Evolutionary conservation across 345 rosid species (phyloP), one percentile per base, ranked within the genome.

Genomic region (Xanthoceras sorbifolium): DNA sequence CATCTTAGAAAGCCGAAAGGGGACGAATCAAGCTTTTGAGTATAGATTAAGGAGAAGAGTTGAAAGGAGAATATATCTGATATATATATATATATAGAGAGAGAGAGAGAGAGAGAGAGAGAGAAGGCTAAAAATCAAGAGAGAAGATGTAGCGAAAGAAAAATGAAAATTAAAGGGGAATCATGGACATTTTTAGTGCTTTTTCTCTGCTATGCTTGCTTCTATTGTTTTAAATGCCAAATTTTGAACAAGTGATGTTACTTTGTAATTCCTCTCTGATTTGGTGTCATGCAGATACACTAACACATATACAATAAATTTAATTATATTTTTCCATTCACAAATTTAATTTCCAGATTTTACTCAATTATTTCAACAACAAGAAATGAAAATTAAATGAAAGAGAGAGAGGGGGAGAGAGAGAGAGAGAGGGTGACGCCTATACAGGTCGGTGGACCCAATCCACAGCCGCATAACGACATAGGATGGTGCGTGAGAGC

Each of bases 381-480:
- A 50, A 69, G 65, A 57, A 69, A 22, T 36, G 11, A 23, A 74
- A 74, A 64, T 55, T 61, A 82, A 61, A 64, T 69, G 60, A 77
- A 52, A 64, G 40, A 26, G 32, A 34, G 67, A 52, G 80, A 22
- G 65, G 28, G 67, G 50, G 79, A 73, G 46, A 79, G 32, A 76
- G 78, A 75, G 76, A 76, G 73, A 79, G 89, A 32, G 75, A 85
- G 82, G 80, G 89, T 40, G 75, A 85, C 80, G 81, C 83, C 82
- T 81, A n/a, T 81, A 75, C 86, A 80, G 81, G 91, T 85, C 91
- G 87, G 94, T 90, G 94, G 94, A 89, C 92, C 92, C 94, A 87
- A 90, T 86, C 88, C 92, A 87, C 62, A 77, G 90, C 77, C 84
- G 64, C 82, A 86, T 50, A 84, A 83, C 87, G 92, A 87, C 94